These are phyloP conservation scores for Pilobolus umbonatus DNA, from an alignment of 192 early-diverging fungal genomes.

Conservation along the genomic window DNA sequence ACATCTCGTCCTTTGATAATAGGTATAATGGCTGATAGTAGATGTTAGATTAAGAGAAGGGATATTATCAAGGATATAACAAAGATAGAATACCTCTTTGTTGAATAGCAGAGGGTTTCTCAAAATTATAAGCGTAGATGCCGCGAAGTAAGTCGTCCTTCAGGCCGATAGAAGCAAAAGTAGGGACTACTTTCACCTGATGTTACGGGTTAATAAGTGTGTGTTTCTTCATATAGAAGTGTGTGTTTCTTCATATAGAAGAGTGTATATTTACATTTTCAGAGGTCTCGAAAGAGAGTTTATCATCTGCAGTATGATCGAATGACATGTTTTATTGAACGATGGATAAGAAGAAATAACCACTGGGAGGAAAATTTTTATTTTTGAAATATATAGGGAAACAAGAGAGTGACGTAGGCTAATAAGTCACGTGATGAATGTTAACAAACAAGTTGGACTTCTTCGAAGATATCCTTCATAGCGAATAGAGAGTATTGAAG, in stretches of 20 bases:
- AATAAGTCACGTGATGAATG: too few species aligned
- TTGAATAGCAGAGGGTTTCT: conserved; percentile 97
- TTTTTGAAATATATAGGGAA: too few species aligned
- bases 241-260: not conserved
- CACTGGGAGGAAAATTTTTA: too few species aligned
- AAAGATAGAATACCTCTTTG: conserved; percentile 56
- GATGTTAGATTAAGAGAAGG: not conserved
- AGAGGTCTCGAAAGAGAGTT: conserved; percentile 76
- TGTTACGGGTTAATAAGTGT: conserved; percentile 6
- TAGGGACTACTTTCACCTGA: conserved; percentile 49
- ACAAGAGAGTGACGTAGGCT: too few species aligned
- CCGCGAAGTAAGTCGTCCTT: conserved; percentile 96
- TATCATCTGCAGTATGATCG: conserved; percentile 44
- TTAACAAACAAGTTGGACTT: too few species aligned
- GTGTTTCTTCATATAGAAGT: not conserved
- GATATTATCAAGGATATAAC: not conserved
- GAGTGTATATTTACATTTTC: conserved; percentile 68
- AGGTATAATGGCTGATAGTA: conserved; percentile 70
- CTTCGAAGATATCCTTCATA: too few species aligned
- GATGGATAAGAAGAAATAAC: too few species aligned
- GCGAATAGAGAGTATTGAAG: too few species aligned
- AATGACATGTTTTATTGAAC: conserved; percentile 28
- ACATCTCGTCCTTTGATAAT: conserved; percentile 88
- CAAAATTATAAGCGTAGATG: conserved; percentile 98
- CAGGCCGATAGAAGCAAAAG: conserved; percentile 95